phyloP scores from a whole-genome alignment of 2,329 filamentous ascomycete species.

The Dryadomyces quercivorus region DNA sequence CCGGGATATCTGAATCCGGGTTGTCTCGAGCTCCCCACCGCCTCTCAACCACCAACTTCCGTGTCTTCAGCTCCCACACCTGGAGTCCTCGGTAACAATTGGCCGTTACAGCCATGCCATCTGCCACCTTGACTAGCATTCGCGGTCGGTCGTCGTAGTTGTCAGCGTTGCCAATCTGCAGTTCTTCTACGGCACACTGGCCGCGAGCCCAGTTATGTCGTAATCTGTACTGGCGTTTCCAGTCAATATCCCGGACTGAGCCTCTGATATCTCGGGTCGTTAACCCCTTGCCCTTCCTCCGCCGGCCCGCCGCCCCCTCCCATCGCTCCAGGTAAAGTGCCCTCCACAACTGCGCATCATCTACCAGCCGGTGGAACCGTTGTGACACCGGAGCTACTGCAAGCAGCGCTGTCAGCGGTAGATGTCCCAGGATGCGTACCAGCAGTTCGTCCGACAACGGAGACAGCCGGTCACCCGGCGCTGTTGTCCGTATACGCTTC shows the following conservation, averaged over 20 bases:
- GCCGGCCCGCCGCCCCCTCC: conserved; percentile 40
- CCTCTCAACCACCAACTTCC: conserved; percentile 42
- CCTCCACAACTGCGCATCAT: conserved; percentile 86
- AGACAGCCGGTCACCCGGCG: conserved; percentile 49
- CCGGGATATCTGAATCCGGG: conserved; percentile 1
- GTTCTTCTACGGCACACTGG: conserved; percentile 66
- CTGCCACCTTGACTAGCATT: conserved; percentile 67
- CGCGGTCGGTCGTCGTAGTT: conserved; percentile 22
- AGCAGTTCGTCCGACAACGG: conserved; percentile 77
- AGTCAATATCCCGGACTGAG: conserved; percentile 41
- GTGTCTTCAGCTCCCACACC: conserved; percentile 63
- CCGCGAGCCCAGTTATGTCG: conserved; percentile 86
- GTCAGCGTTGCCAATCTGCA: conserved; percentile 32
- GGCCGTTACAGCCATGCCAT: conserved; percentile 67
- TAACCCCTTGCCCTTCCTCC: neutral
- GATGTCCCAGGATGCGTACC: conserved; percentile 66
- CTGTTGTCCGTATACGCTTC: neutral
- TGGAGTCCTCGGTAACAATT: conserved; percentile 59
- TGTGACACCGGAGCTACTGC: conserved; percentile 53
- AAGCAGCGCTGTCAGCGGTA: conserved; percentile 59
- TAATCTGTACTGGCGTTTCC: conserved; percentile 82
- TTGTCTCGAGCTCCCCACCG: conserved; percentile 17
- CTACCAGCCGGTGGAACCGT: conserved; percentile 59
- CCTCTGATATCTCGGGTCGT: neutral
- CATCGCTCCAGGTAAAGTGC: conserved; percentile 75